Base-by-base conservation (phyloP, 495 filamentous ascomycete species). In the Pyrenula massariospora region DNA sequence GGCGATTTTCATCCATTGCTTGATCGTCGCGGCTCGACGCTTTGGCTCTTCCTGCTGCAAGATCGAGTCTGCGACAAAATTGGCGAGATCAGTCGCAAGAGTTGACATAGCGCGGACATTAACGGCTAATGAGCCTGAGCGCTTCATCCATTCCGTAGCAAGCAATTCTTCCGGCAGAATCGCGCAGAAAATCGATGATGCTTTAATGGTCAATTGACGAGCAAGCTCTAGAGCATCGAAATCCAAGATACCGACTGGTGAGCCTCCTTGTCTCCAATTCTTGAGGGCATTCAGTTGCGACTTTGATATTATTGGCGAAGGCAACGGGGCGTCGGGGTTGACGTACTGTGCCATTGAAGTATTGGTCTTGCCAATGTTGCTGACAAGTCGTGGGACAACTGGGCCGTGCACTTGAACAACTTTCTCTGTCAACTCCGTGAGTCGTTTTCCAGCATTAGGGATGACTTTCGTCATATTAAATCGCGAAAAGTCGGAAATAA, bases 1-100 rank as follows among this genome's bases (percentile, higher is more conserved):
- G 1, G 89, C 87, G 59, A 97, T 87, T 75, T 99, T 99, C 55
- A 95, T 88, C 94, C 94, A 99, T 62, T 96, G 91, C 74, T 99
- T 97, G 74, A 99, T 93, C 50, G 90, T 84, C 1, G 77, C 66
- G 1, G 94, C 93, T 31, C 94, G 83, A 72, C 89, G 94, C 76
- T 96, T 97, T 12, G 84, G 83, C 69, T 97, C 94, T 53, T 89
- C 81, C 24, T 86, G 76, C 54, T 85, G 81, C 12, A 99, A 80
- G 60, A 97, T 95, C 1, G 87, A 95, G 67, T 97, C 94, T n/a
- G 89, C 89, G 21, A 99, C 94, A 22, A 97, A 76, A 65, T 95
- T 91, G 10, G 91, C 87, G 23, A 97, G 74, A 56, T 96, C 90
- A 0, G 88, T 97, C 0, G 93, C 94, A 52, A 97, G 73, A 1